Percentiles rank a stretch among this genome's conserved stretches.
Evolutionary conservation across 2,329 filamentous ascomycete species (phyloP).

Genomic region (Talaromyces sp.): DNA sequence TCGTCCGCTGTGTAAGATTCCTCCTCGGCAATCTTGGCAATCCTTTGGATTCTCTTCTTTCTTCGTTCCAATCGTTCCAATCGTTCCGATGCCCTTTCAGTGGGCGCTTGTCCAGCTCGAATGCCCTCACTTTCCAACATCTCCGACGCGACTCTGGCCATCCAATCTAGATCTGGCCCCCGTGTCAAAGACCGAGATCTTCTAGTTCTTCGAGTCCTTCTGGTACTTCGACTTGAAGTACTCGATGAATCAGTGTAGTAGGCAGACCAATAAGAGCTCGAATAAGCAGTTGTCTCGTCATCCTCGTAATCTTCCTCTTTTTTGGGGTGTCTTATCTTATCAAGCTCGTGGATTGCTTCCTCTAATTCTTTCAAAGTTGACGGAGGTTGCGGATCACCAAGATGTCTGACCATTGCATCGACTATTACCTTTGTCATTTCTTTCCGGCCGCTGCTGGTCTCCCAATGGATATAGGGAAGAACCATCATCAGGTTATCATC

Average conservation of each 20-base stretch:
- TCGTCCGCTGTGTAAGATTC: not conserved
- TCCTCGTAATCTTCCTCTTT: not conserved
- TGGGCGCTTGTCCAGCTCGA: not conserved
- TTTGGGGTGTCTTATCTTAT: not conserved
- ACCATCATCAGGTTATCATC: conserved; percentile 10
- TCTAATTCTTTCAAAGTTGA: not conserved
- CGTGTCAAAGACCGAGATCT: not conserved
- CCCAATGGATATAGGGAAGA: conserved; percentile 11
- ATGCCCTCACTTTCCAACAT: not conserved
- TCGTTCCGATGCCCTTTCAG: not conserved
- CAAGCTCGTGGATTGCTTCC: not conserved
- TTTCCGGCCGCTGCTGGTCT: conserved; percentile 2
- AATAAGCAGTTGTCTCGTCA: not conserved
- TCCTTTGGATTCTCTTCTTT: not conserved
- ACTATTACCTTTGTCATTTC: conserved; percentile 13
- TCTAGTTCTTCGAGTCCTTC: not conserved
- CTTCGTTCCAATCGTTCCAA: not conserved
- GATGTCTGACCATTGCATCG: conserved; percentile 5
- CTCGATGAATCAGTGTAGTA: not conserved
- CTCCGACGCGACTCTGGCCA: not conserved
- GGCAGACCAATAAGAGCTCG: not conserved
- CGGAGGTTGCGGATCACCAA: not conserved
- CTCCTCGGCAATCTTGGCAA: not conserved
- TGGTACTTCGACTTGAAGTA: not conserved
- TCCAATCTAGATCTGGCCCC: not conserved